A percentile compares a stretch with the other conserved stretches of the same genome.
These are phyloP conservation scores for Rhizophagus prolifer DNA, from an alignment of 192 early-diverging fungal species.

Conservation along the genomic window DNA sequence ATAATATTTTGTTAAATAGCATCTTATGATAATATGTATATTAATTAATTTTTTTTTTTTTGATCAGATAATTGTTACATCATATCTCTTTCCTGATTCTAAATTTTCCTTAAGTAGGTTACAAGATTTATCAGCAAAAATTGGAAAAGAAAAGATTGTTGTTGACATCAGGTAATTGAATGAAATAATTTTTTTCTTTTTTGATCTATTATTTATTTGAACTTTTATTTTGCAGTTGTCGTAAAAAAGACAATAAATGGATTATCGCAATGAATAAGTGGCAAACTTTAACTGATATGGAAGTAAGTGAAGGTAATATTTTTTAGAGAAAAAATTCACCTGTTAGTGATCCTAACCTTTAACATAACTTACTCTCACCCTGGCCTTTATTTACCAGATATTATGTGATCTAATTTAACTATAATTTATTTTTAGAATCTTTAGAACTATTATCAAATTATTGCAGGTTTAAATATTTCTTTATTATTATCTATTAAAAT, in stretches of 20 bases:
- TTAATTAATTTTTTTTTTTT: neutral
- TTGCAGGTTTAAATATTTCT: conserved; percentile 52
- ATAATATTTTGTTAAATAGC: neutral
- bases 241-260: conserved; percentile 71
- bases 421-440: conserved; percentile 36
- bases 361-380: neutral
- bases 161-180: conserved; percentile 72
- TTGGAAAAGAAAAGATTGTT: conserved; percentile 74
- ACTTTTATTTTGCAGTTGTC: conserved; percentile 61
- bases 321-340: neutral
- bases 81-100: conserved; percentile 86
- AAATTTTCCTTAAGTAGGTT: conserved; percentile 72
- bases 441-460: conserved; percentile 56
- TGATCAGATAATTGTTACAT: conserved; percentile 87
- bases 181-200: neutral
- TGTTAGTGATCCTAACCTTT: too few species aligned
- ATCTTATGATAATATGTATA: neutral
- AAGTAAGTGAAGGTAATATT: conserved; percentile 65
- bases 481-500: neutral
- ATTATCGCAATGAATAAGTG: conserved; percentile 97
- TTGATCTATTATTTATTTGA: neutral
- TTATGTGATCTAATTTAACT: neutral
- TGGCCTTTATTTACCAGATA: neutral
- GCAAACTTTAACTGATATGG: conserved; percentile 93
- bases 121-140: conserved; percentile 41